phyloP scores from a whole-genome alignment of 2,329 filamentous ascomycete species.

The Colletotrichum sp. region DNA sequence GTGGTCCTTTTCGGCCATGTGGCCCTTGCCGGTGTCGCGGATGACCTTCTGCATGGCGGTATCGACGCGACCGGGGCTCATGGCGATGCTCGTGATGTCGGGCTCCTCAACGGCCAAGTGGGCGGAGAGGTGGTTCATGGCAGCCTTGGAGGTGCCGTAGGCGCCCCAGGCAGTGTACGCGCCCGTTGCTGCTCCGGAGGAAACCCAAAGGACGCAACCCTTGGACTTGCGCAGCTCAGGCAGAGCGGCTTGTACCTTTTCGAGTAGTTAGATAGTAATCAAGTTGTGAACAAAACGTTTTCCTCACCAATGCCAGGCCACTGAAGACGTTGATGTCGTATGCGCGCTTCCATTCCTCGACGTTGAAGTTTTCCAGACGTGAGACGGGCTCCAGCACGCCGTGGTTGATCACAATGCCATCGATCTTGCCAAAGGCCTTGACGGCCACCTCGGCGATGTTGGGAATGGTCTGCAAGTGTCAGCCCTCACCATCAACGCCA shows the following conservation, averaged over 20 bases:
- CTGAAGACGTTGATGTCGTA: conserved; percentile 92
- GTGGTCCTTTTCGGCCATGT: conserved; percentile 64
- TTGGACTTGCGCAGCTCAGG: conserved; percentile 69
- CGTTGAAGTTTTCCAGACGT: conserved; percentile 67
- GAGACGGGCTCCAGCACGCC: conserved; percentile 79
- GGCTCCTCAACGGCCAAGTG: conserved; percentile 81
- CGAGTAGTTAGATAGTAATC: not conserved
- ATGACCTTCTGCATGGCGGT: conserved; percentile 91
- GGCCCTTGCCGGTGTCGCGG: conserved; percentile 60
- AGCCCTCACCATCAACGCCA: not conserved
- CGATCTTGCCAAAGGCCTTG: conserved; percentile 72
- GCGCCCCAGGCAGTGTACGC: conserved; percentile 77
- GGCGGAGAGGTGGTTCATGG: conserved; percentile 77
- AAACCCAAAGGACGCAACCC: conserved; percentile 79
- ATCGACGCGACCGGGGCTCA: conserved; percentile 83
- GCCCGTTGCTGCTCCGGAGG: conserved; percentile 75
- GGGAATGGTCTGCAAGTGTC: conserved; percentile 52
- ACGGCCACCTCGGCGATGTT: conserved; percentile 71
- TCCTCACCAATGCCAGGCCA: conserved; percentile 74
- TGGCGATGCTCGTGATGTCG: conserved; percentile 72
- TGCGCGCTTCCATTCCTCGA: conserved; percentile 74
- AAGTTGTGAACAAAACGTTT: not conserved
- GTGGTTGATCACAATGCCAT: conserved; percentile 89
- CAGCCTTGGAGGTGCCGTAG: conserved; percentile 85
- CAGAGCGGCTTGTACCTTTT: conserved; percentile 73